Percentiles rank a stretch among this genome's conserved stretches.
phyloP scores from a whole-genome alignment of 2,329 filamentous ascomycete genomes.

The Monilinia fructicola region DNA sequence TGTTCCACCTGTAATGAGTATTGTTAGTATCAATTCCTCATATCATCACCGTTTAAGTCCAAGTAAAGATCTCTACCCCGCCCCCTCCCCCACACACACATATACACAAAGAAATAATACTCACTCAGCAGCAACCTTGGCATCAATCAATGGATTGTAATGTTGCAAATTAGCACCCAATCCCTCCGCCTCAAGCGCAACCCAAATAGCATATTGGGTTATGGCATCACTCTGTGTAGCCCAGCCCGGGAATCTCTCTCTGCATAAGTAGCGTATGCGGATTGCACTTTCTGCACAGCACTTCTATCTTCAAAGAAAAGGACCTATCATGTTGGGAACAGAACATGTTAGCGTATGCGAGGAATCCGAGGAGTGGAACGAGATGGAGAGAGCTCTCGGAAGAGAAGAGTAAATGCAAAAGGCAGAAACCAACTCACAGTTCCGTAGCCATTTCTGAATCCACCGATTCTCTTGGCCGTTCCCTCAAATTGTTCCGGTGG shows the following conservation, averaged over 20 bases:
- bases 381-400: background rate
- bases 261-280: constrained; percentile 69
- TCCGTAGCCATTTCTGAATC: constrained; percentile 72
- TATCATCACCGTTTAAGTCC: background rate
- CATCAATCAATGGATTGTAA: constrained; percentile 85
- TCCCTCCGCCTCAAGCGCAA: constrained; percentile 77
- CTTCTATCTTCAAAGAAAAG: constrained; percentile 84
- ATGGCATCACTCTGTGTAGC: constrained; percentile 76
- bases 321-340: constrained; percentile 47
- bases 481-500: constrained; percentile 45
- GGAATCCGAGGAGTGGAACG: background rate
- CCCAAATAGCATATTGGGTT: constrained; percentile 79
- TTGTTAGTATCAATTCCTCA: background rate
- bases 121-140: constrained; percentile 53
- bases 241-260: constrained; percentile 79
- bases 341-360: too few relatives aligned
- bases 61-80: background rate
- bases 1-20: constrained; percentile 56
- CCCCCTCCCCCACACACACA: background rate
- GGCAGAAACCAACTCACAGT: constrained; percentile 55
- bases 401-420: background rate
- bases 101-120: background rate
- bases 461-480: constrained; percentile 39
- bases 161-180: constrained; percentile 89
- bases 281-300: constrained; percentile 64